A percentile compares a stretch with the other conserved stretches of the same genome.
Evolutionary conservation across 148 eudicot genomes (phyloP).

Genomic region (Camellia sinensis): DNA sequence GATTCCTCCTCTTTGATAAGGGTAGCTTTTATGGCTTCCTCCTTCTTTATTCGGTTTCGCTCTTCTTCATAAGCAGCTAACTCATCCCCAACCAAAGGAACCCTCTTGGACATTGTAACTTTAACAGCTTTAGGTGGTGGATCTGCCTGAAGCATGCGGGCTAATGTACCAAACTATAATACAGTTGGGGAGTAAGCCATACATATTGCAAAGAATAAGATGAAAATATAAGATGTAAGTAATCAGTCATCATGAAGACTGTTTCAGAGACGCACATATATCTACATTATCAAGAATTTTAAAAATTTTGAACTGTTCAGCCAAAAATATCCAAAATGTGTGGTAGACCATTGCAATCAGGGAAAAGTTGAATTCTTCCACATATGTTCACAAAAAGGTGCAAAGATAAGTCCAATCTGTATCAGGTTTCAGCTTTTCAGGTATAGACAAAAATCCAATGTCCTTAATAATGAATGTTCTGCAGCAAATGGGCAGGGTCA

Average conservation of each 20-base stretch:
- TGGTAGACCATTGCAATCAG: neutral
- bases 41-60: conserved; percentile 72
- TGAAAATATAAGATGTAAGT: neutral
- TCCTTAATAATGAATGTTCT: neutral
- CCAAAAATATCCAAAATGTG: neutral
- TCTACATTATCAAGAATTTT: neutral
- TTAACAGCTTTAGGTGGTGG: conserved; percentile 99
- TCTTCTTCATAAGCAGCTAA: conserved; percentile 95
- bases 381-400: neutral
- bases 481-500: neutral
- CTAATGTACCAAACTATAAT: conserved; percentile 78
- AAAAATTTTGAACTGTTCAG: neutral
- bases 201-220: neutral
- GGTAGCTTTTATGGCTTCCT: conserved; percentile 88
- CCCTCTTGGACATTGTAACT: conserved; percentile 79
- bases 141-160: conserved; percentile 95
- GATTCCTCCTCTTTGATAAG: conserved; percentile 78
- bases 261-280: neutral
- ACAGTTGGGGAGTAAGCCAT: conserved; percentile 6
- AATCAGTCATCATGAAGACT: neutral
- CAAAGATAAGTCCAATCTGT: neutral
- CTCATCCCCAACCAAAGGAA: conserved; percentile 96
- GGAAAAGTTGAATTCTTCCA: neutral
- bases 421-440: conserved; percentile 8
- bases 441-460: neutral